A percentile compares a stretch with the other conserved stretches of the same genome.
These are phyloP conservation scores for Naganishia onofrii DNA, from an alignment of 768 basidiomycete species.

Conservation along the genomic window DNA sequence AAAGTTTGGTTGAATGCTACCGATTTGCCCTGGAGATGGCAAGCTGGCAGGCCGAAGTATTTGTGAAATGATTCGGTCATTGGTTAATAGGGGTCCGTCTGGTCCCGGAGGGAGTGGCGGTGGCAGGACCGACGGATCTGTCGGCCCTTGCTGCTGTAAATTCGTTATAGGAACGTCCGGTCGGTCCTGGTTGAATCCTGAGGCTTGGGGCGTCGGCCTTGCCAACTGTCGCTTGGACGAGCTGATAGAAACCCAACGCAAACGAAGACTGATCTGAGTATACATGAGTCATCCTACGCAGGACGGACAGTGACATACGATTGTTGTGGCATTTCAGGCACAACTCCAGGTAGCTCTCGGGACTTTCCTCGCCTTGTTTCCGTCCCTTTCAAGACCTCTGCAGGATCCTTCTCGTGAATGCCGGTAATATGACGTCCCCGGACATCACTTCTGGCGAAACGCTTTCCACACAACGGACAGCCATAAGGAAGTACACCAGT, in stretches of 20 bases:
- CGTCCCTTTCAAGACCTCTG: neutral
- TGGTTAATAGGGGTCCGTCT: neutral
- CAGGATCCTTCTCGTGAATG: constrained; percentile 15
- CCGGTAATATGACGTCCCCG: constrained; percentile 5
- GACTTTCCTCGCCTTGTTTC: neutral
- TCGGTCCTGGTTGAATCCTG: neutral
- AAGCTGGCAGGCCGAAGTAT: constrained; percentile 11
- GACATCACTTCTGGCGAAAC: constrained; percentile 22
- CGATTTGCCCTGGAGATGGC: neutral
- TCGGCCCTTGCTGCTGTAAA: neutral
- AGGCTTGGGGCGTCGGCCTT: neutral
- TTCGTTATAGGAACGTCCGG: neutral
- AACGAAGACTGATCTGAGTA: neutral
- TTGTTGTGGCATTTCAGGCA: neutral
- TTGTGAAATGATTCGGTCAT: constrained; percentile 17
- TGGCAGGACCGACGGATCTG: neutral
- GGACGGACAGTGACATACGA: neutral
- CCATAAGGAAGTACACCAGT: constrained; percentile 15
- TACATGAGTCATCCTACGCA: too few relatives aligned
- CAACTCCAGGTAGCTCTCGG: neutral
- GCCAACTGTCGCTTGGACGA: neutral
- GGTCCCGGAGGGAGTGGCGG: neutral
- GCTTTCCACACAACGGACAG: constrained; percentile 14
- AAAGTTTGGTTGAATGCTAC: neutral
- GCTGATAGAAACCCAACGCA: neutral